A percentile compares a stretch with the other conserved stretches of the same genome.
phyloP scores from a whole-genome alignment of 1,284 basidiomycete species.

The Ceratobasidium sp. region DNA sequence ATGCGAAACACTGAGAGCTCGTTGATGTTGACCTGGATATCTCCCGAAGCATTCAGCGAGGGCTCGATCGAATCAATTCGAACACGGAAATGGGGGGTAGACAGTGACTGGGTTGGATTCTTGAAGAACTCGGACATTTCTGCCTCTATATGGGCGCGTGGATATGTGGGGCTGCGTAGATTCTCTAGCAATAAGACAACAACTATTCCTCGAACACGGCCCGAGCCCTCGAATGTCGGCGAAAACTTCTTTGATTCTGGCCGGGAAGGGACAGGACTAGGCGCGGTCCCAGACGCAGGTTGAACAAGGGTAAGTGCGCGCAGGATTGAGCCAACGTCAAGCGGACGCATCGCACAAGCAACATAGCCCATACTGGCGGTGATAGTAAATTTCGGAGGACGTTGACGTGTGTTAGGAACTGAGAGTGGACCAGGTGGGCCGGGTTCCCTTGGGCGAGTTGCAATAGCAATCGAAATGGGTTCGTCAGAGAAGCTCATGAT shows the following conservation, averaged over 20 bases:
- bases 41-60: slow-evolving; percentile 21
- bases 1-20: slow-evolving; percentile 68
- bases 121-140: slow-evolving; percentile 66
- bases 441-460: slow-evolving; percentile 66
- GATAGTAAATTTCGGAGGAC: slow-evolving; percentile 34
- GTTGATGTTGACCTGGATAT: slow-evolving; percentile 57
- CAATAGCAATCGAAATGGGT: slow-evolving; percentile 66
- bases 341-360: slow-evolving; percentile 34
- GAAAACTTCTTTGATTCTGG: slow-evolving; percentile 13
- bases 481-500: slow-evolving; percentile 50
- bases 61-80: slow-evolving; percentile 44
- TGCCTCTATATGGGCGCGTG: slow-evolving; percentile 34
- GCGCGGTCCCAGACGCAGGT: background rate
- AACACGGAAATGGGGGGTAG: slow-evolving; percentile 45
- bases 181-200: slow-evolving; percentile 24
- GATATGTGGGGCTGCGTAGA: slow-evolving; percentile 5
- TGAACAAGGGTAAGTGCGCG: slow-evolving; percentile 28
- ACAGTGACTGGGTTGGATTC: slow-evolving; percentile 58
- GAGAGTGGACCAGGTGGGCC: slow-evolving; percentile 59
- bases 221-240: slow-evolving; percentile 32
- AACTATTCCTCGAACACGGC: slow-evolving; percentile 37
- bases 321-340: slow-evolving; percentile 43
- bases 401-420: slow-evolving; percentile 51
- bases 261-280: background rate
- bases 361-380: slow-evolving; percentile 31